A percentile compares a stretch with the other conserved stretches of the same genome.
Conservation (phyloP, 371 early-diverging fungal genomes). For the Zopfochytrium polystomum region DNA sequence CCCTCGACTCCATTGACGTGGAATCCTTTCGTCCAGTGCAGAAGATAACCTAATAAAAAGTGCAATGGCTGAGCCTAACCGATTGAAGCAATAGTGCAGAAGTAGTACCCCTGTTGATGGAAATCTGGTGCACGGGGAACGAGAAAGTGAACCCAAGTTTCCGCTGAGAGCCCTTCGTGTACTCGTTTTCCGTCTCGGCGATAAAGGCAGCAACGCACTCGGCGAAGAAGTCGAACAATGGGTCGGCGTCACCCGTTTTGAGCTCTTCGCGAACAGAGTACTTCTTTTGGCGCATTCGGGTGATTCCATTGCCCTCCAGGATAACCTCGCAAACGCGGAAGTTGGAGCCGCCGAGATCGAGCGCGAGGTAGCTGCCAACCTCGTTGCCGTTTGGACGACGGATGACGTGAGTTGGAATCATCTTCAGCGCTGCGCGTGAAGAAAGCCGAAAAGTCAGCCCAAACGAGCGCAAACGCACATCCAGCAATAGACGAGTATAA, state of each 20-base stretch:
- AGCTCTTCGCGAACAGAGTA: conserved; percentile 69
- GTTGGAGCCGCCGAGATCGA: conserved; percentile 94
- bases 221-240: conserved; percentile 88
- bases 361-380: conserved; percentile 76
- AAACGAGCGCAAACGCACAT: conserved; percentile 4
- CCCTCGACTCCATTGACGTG: conserved; percentile 72
- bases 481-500: not conserved
- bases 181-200: not conserved
- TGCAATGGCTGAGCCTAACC: conserved; percentile 9
- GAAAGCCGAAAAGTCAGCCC: not conserved
- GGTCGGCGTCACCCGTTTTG: conserved; percentile 60
- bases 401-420: conserved; percentile 87
- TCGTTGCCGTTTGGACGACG: conserved; percentile 72
- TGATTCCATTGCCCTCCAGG: conserved; percentile 43
- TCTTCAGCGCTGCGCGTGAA: conserved; percentile 45
- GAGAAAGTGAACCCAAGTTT: conserved; percentile 89
- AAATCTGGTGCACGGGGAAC: conserved; percentile 84
- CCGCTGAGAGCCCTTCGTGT: conserved; percentile 11
- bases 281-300: conserved; percentile 61
- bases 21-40: conserved; percentile 94
- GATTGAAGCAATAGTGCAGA: not conserved
- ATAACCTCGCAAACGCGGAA: conserved; percentile 83
- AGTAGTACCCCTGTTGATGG: conserved; percentile 25
- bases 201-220: conserved; percentile 74
- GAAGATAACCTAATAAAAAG: conserved; percentile 59